Percentiles rank a stretch among this genome's conserved stretches.
Evolutionary conservation across 2,329 filamentous ascomycete genomes (phyloP).

Genomic region (Stromatinia cepivora): DNA sequence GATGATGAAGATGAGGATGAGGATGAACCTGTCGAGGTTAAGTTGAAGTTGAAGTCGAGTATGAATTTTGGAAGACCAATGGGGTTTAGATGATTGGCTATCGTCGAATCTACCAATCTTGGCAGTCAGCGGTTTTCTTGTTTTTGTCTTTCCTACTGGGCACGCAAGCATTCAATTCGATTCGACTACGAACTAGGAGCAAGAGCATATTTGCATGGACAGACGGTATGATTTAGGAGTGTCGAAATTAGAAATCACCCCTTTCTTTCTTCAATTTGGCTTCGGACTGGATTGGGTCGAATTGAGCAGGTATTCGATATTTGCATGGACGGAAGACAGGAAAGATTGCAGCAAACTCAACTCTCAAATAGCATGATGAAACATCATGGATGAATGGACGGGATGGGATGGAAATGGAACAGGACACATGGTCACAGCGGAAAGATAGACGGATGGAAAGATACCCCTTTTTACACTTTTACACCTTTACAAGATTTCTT

Average conservation of each 20-base stretch:
- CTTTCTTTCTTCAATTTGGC: background rate
- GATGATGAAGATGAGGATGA: constrained; percentile 16
- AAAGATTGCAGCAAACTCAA: background rate
- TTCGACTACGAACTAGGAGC: background rate
- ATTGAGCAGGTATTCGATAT: background rate
- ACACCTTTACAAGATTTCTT: constrained; percentile 18
- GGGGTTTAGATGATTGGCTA: constrained; percentile 23
- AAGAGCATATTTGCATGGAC: background rate
- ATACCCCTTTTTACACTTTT: constrained; percentile 1
- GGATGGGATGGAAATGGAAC: too few species aligned
- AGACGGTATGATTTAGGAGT: background rate
- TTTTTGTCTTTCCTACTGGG: background rate
- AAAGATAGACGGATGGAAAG: constrained; percentile 8
- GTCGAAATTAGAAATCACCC: background rate
- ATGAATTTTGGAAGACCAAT: constrained; percentile 37
- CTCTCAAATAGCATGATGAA: background rate
- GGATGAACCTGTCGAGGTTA: constrained; percentile 26
- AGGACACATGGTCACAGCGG: background rate
- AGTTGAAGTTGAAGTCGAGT: constrained; percentile 34
- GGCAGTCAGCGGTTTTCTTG: background rate
- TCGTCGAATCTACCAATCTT: background rate
- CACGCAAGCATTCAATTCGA: background rate
- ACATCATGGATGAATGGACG: background rate
- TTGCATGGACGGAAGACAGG: background rate
- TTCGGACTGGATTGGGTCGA: background rate